Evolutionary conservation across 1,284 basidiomycete genomes (phyloP).

Genomic region (Boletus smithii): DNA sequence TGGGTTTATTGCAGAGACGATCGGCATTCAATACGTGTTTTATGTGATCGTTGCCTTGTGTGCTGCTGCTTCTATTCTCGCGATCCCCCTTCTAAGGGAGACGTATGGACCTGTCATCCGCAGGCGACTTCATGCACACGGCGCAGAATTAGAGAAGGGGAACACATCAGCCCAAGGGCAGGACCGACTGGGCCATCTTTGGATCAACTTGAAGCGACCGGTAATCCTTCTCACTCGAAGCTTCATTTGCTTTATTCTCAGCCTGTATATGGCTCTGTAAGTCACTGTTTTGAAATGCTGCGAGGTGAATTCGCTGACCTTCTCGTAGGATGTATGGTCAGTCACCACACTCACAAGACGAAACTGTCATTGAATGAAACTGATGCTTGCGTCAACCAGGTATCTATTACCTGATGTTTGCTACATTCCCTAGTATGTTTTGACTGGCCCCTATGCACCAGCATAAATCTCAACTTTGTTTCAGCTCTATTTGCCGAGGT

Average conservation of each 20-base stretch:
- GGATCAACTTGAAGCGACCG: slow-evolving; percentile 37
- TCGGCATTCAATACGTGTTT: slow-evolving; percentile 38
- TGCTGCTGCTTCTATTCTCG: slow-evolving; percentile 27
- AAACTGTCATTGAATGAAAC: neutral
- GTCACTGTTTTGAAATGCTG: slow-evolving; percentile 7
- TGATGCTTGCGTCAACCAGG: slow-evolving; percentile 27
- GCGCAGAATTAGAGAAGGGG: slow-evolving; percentile 25
- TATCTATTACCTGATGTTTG: slow-evolving; percentile 62
- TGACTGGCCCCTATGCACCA: neutral
- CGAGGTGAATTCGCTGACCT: neutral
- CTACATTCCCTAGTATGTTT: slow-evolving; percentile 44
- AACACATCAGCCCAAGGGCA: neutral
- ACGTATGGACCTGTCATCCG: slow-evolving; percentile 39
- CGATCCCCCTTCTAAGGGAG: slow-evolving; percentile 35
- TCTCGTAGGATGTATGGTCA: slow-evolving; percentile 33
- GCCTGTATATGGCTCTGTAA: slow-evolving; percentile 41
- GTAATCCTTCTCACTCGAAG: slow-evolving; percentile 38
- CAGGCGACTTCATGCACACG: slow-evolving; percentile 10
- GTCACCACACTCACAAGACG: slow-evolving; percentile 4
- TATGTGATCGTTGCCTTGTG: slow-evolving; percentile 32
- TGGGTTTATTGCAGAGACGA: slow-evolving; percentile 34
- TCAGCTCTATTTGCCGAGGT: slow-evolving; percentile 44
- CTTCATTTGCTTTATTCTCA: slow-evolving; percentile 42
- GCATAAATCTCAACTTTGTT: slow-evolving; percentile 13
- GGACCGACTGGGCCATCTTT: slow-evolving; percentile 25